phyloP scores from a whole-genome alignment of 768 basidiomycete genomes.

The Trametes maxima region DNA sequence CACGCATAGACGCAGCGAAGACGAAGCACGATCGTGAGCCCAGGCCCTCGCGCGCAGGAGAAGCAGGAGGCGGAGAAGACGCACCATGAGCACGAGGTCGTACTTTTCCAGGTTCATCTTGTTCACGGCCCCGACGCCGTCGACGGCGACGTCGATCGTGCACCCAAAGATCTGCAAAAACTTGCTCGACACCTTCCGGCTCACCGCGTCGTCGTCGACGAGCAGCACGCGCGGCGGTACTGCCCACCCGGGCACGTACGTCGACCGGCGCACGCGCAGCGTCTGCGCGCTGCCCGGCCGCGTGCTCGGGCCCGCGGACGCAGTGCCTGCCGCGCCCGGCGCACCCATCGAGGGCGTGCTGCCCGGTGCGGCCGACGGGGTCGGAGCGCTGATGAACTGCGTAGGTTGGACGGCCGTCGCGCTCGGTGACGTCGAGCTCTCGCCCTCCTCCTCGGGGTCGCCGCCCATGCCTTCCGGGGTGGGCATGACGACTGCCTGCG shows the following conservation, averaged over 20 bases:
- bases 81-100: slow-evolving; percentile 92
- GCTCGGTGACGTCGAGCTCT: slow-evolving; percentile 21
- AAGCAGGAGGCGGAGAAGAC: slow-evolving; percentile 28
- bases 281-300: slow-evolving; percentile 41
- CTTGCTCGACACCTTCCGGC: slow-evolving; percentile 84
- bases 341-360: slow-evolving; percentile 28
- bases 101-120: slow-evolving; percentile 98
- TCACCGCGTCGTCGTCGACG: slow-evolving; percentile 95
- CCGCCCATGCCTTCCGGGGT: slow-evolving; percentile 35
- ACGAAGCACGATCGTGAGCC: neutral
- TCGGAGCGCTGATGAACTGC: slow-evolving; percentile 24
- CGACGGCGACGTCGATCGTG: slow-evolving; percentile 90
- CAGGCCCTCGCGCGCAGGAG: neutral
- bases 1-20: neutral
- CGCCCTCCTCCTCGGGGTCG: slow-evolving; percentile 33
- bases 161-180: slow-evolving; percentile 96
- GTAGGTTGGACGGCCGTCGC: slow-evolving; percentile 4
- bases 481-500: slow-evolving; percentile 31
- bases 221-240: slow-evolving; percentile 89
- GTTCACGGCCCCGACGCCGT: slow-evolving; percentile 88
- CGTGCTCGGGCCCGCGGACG: neutral
- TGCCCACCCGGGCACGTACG: slow-evolving; percentile 89
- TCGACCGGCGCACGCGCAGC: slow-evolving; percentile 70
- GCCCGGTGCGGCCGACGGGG: slow-evolving; percentile 21
- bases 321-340: neutral